Conservation (phyloP, 148 eudicot genomes). For the Rhododendron simsii region DNA sequence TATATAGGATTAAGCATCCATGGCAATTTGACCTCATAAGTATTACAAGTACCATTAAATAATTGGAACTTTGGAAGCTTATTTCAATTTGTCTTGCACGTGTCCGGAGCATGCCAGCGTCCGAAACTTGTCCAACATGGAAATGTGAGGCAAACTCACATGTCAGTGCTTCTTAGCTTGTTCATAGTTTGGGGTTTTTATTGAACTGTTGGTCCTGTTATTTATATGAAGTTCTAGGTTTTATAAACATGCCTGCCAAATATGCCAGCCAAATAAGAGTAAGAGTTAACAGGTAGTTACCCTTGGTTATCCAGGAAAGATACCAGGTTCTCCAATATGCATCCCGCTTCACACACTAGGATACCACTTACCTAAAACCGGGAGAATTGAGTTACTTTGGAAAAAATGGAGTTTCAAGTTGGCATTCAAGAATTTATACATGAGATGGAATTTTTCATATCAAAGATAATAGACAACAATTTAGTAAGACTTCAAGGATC, state of each 20-base stretch:
- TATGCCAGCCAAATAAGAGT: neutral
- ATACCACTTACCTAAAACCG: constrained; percentile 72
- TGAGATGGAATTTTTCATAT: neutral
- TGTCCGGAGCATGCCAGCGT: neutral
- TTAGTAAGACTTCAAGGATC: neutral
- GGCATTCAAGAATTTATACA: neutral
- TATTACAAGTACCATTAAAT: neutral
- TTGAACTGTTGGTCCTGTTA: neutral
- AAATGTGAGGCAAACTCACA: neutral
- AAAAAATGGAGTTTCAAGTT: neutral
- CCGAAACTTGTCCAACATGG: neutral
- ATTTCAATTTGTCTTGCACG: neutral
- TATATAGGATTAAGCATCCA: neutral
- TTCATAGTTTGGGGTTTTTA: neutral
- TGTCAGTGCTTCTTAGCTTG: neutral
- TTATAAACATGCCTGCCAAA: neutral
- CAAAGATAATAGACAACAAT: neutral
- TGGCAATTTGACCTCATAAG: neutral
- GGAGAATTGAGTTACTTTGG: constrained; percentile 13
- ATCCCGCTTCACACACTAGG: constrained; percentile 97
- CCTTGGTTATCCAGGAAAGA: constrained; percentile 83
- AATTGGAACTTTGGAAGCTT: neutral
- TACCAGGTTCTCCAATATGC: constrained; percentile 90
- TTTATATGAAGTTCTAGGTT: neutral
- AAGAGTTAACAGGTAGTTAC: constrained; percentile 37